Evolutionary conservation across 805 yeast genomes (phyloP).

Genomic region (Schizosaccharomyces osmophilus): DNA sequence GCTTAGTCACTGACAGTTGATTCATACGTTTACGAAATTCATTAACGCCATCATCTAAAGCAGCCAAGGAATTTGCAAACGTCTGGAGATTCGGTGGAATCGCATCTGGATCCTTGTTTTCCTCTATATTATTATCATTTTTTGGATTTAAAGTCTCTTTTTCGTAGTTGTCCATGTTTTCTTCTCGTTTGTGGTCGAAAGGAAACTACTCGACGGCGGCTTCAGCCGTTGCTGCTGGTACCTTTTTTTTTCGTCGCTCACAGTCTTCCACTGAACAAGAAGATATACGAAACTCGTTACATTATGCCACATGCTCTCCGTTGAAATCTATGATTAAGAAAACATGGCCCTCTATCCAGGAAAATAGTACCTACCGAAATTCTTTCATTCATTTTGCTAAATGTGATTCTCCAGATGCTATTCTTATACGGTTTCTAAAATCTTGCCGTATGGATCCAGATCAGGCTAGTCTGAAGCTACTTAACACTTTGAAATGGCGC

Average conservation of each 20-base stretch:
- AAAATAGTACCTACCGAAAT: conserved; percentile 17
- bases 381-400: conserved; percentile 39
- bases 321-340: background rate
- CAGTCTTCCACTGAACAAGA: conserved; percentile 2
- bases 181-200: conserved; percentile 6
- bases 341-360: background rate
- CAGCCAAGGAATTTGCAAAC: conserved; percentile 2
- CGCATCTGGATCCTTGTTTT: background rate
- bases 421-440: conserved; percentile 59
- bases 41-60: conserved; percentile 11
- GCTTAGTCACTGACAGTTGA: conserved; percentile 34
- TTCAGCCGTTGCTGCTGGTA: conserved; percentile 6
- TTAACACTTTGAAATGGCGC: conserved; percentile 78
- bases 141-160: background rate
- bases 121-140: background rate
- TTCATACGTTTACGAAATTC: conserved; percentile 36
- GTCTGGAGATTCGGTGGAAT: background rate
- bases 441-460: conserved; percentile 82
- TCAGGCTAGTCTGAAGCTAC: conserved; percentile 61
- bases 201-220: conserved; percentile 5
- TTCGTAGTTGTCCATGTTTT: conserved; percentile 1
- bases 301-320: background rate
- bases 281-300: background rate
- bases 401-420: conserved; percentile 67
- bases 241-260: background rate